These are phyloP conservation scores for Chlamydomonas sphaeroides DNA, from an alignment of 139 green algal species.

Conservation along the genomic window DNA sequence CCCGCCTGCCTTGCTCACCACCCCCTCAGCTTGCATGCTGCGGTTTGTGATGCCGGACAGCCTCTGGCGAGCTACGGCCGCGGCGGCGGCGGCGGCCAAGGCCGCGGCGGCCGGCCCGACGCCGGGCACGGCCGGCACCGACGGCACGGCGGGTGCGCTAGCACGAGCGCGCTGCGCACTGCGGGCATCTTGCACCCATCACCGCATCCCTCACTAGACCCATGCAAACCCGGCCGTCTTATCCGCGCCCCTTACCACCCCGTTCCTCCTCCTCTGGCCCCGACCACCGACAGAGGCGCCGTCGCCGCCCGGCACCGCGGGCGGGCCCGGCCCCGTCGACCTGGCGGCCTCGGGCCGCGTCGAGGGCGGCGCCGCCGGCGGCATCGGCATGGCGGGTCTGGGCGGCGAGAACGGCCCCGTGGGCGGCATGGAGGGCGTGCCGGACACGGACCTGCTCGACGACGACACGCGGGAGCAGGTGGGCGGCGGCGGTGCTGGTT, in stretches of 20 bases:
- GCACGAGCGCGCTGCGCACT: no score
- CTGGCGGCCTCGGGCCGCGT: not conserved
- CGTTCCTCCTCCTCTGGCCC: no score
- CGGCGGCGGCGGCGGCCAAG: conserved; percentile 13
- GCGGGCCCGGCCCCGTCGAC: not conserved
- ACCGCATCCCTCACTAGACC: no score
- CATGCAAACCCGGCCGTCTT: no score
- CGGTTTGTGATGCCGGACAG: conserved; percentile 59
- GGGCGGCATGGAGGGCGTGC: conserved; percentile 9
- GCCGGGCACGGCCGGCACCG: not conserved
- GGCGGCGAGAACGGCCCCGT: not conserved
- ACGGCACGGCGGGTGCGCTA: not conserved
- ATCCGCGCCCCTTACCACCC: no score
- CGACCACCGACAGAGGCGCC: not conserved
- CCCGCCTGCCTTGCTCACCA: no score
- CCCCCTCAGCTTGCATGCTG: conserved; percentile 50
- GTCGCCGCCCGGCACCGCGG: not conserved
- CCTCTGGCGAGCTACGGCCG: conserved; percentile 50
- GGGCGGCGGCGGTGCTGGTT: not conserved
- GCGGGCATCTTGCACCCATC: no score
- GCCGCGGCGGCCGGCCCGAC: conserved; percentile 15
- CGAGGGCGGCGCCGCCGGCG: not conserved
- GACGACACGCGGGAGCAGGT: conserved; percentile 51
- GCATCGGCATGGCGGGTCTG: not conserved
- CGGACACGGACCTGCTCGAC: conserved; percentile 48